Conservation (phyloP, 768 basidiomycete genomes). For the Lentinus tigrinus region DNA sequence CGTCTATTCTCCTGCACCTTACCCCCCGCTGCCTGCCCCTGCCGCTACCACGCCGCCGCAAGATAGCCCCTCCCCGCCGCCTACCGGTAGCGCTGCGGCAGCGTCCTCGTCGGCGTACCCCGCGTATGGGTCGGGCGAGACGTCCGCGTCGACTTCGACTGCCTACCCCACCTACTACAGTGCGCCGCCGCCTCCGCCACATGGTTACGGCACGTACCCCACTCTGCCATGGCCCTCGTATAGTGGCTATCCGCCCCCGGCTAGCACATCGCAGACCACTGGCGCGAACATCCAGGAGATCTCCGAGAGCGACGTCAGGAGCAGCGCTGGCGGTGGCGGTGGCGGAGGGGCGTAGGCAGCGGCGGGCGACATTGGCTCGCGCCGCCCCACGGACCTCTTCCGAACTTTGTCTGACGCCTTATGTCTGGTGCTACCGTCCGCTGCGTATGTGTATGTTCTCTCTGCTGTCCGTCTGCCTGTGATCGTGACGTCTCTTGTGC, state of each 20-base stretch:
- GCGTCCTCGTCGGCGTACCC: slow-evolving; percentile 1
- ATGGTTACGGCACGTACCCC: slow-evolving; percentile 12
- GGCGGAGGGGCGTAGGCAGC: slow-evolving; percentile 4
- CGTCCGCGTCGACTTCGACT: not conserved
- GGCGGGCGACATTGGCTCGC: not conserved
- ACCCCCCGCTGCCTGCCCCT: slow-evolving; percentile 11
- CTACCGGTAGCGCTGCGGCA: not conserved
- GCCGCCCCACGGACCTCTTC: not conserved
- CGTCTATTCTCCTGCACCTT: slow-evolving; percentile 15
- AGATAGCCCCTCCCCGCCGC: slow-evolving; percentile 10
- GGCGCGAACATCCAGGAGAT: slow-evolving; percentile 11
- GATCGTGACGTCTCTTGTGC: not conserved
- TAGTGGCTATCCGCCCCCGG: slow-evolving; percentile 11
- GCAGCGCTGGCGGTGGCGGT: slow-evolving; percentile 10
- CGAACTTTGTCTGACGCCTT: not conserved
- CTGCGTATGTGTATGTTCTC: not conserved
- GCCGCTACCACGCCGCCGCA: slow-evolving; percentile 13
- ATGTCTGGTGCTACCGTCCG: not conserved
- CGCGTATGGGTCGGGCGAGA: slow-evolving; percentile 2
- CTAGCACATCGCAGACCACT: not conserved
- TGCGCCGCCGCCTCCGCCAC: slow-evolving; percentile 10
- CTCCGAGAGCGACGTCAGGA: slow-evolving; percentile 16
- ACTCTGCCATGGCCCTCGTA: slow-evolving; percentile 15
- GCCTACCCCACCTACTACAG: slow-evolving; percentile 19
- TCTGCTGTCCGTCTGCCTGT: not conserved